These are phyloP conservation scores for Neospora caninum DNA, from an alignment of 169 alveolate species.

Conservation along the genomic window DNA sequence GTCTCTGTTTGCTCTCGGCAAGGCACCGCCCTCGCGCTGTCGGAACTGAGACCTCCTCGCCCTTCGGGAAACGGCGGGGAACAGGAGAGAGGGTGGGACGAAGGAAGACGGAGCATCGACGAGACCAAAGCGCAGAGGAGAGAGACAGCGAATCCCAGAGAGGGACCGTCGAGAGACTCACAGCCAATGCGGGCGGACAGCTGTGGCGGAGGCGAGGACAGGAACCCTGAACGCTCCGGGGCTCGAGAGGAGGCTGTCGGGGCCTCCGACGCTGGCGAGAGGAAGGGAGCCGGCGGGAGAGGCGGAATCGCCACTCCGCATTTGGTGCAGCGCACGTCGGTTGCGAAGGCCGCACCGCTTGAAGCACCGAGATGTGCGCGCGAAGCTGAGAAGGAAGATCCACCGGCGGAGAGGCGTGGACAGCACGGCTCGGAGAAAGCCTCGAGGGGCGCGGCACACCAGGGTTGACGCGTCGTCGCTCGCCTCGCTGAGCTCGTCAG, in stretches of 20 bases:
- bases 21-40: background rate
- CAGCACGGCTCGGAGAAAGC: too few relatives aligned
- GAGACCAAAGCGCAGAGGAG: background rate
- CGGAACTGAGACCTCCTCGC: background rate
- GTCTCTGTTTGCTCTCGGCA: too few relatives aligned
- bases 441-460: too few relatives aligned
- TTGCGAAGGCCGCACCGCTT: background rate
- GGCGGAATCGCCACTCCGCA: background rate
- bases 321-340: background rate
- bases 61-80: background rate
- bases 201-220: background rate
- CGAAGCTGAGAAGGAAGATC: too few relatives aligned
- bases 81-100: background rate
- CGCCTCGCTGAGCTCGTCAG: background rate
- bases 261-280: background rate
- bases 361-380: too few relatives aligned
- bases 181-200: background rate
- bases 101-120: background rate
- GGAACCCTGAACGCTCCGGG: background rate
- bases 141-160: background rate
- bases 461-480: background rate
- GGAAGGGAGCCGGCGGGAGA: background rate
- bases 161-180: background rate
- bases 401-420: too few relatives aligned
- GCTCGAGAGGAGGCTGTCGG: background rate